These are phyloP conservation scores for Auriscalpium vulgare DNA, from an alignment of 768 basidiomycete genomes.

Conservation along the genomic window DNA sequence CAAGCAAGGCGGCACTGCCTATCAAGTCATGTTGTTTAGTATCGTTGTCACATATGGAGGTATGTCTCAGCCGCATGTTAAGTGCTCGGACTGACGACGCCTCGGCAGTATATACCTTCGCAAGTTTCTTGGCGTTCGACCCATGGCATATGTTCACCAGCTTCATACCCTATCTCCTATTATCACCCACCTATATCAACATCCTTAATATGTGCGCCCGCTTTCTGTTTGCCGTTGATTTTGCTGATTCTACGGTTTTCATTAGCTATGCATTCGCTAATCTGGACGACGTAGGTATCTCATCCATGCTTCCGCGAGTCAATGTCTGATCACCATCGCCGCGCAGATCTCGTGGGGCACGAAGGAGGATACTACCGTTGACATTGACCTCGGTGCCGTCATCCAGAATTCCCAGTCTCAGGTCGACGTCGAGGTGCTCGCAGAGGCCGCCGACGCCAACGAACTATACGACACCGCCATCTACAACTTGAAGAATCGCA, in stretches of 20 bases:
- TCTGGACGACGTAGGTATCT: slow-evolving; percentile 74
- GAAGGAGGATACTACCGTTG: slow-evolving; percentile 74
- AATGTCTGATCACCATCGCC: no score
- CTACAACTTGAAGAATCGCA: slow-evolving; percentile 55
- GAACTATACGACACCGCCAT: slow-evolving; percentile 80
- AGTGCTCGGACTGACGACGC: slow-evolving; percentile 2
- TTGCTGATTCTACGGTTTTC: slow-evolving; percentile 15
- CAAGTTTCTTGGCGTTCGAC: slow-evolving; percentile 80
- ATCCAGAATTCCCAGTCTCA: slow-evolving; percentile 72
- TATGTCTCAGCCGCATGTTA: slow-evolving; percentile 24
- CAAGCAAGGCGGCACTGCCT: slow-evolving; percentile 53
- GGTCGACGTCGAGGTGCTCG: slow-evolving; percentile 82
- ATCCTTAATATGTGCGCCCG: slow-evolving; percentile 61
- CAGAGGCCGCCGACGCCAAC: slow-evolving; percentile 76
- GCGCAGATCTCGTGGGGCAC: slow-evolving; percentile 87
- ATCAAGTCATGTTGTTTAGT: slow-evolving; percentile 77
- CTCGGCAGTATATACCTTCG: slow-evolving; percentile 59
- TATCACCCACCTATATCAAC: slow-evolving; percentile 77
- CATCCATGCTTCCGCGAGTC: no score
- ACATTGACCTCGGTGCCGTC: slow-evolving; percentile 77
- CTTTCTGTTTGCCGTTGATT: neutral
- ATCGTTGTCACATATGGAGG: slow-evolving; percentile 80
- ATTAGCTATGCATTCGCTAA: slow-evolving; percentile 78
- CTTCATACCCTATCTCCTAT: slow-evolving; percentile 79
- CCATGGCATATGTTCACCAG: slow-evolving; percentile 96